These are phyloP conservation scores for Elymus sibiricus DNA, from an alignment of 176 grass and related monocot genomes.

Conservation along the genomic window DNA sequence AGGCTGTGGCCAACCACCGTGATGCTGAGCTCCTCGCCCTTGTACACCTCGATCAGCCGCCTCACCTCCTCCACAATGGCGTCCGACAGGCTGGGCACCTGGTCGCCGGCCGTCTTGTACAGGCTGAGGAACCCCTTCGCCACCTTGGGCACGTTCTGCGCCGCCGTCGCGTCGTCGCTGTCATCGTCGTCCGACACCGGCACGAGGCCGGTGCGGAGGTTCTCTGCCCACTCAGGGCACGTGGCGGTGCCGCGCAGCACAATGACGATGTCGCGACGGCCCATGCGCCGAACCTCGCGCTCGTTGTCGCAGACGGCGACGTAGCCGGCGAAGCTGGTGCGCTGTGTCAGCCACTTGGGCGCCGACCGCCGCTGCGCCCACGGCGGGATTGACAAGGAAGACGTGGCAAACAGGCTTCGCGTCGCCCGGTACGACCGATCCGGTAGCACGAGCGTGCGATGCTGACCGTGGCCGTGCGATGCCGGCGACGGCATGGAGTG, in stretches of 20 bases:
- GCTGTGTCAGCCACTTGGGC: slow-evolving; percentile 38
- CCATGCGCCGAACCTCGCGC: slow-evolving; percentile 63
- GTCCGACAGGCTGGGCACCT: slow-evolving; percentile 50
- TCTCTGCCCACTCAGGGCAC: slow-evolving; percentile 79
- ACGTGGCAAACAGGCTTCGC: slow-evolving; percentile 66
- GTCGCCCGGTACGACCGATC: slow-evolving; percentile 56
- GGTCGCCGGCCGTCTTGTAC: slow-evolving; percentile 56
- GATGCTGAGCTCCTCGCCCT: slow-evolving; percentile 76
- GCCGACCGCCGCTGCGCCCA: slow-evolving; percentile 36
- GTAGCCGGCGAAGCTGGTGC: slow-evolving; percentile 66
- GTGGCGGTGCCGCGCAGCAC: slow-evolving; percentile 82
- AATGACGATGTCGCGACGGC: slow-evolving; percentile 65
- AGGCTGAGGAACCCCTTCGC: slow-evolving; percentile 66
- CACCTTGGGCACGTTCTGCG: slow-evolving; percentile 41
- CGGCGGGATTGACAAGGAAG: slow-evolving; percentile 48
- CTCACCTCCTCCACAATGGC: slow-evolving; percentile 47
- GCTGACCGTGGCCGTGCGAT: neutral
- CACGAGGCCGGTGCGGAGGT: slow-evolving; percentile 56
- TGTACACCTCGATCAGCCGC: slow-evolving; percentile 46
- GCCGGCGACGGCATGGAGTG: slow-evolving; percentile 42
- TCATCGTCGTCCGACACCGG: slow-evolving; percentile 10
- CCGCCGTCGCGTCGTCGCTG: neutral
- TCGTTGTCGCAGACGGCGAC: slow-evolving; percentile 72
- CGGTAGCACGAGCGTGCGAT: slow-evolving; percentile 38
- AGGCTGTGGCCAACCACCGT: slow-evolving; percentile 76